These are phyloP conservation scores for Leishmania tarentolae DNA, from an alignment of 208 protist species.

Conservation along the genomic window DNA sequence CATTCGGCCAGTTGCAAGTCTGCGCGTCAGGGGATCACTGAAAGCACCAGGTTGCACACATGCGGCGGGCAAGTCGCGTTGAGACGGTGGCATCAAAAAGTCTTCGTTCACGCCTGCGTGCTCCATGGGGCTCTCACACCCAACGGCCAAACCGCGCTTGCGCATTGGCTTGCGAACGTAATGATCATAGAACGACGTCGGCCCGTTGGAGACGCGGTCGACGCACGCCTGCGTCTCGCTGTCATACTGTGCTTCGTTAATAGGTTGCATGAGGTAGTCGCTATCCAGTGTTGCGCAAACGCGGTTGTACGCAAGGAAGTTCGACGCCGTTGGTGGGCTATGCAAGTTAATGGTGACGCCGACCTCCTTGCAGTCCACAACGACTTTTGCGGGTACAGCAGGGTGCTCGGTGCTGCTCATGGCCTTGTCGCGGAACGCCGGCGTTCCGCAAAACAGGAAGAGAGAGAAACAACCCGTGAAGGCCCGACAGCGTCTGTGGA, in stretches of 20 bases:
- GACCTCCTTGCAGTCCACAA: conserved; percentile 32
- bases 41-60: conserved; percentile 29
- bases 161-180: conserved; percentile 44
- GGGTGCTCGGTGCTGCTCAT: conserved; percentile 9
- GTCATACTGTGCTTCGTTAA: conserved; percentile 76
- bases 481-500: not conserved
- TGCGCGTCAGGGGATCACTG: conserved; percentile 40
- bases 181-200: conserved; percentile 60
- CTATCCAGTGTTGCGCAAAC: conserved; percentile 48
- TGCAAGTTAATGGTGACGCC: conserved; percentile 44
- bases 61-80: conserved; percentile 34
- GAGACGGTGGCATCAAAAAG: conserved; percentile 32
- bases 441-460: not conserved
- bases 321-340: conserved; percentile 41
- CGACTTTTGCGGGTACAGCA: conserved; percentile 11
- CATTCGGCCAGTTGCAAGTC: conserved; percentile 45
- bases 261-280: conserved; percentile 68
- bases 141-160: conserved; percentile 51
- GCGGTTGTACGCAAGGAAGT: conserved; percentile 62
- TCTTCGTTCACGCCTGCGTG: conserved; percentile 33
- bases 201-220: conserved; percentile 43
- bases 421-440: not conserved
- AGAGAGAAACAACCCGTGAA: not conserved
- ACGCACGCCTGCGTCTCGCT: conserved; percentile 76
- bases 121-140: conserved; percentile 43